Percentiles rank a stretch among this genome's conserved stretches.
Evolutionary conservation across 176 grass and related monocot genomes (phyloP).

Genomic region (Lolium perenne): DNA sequence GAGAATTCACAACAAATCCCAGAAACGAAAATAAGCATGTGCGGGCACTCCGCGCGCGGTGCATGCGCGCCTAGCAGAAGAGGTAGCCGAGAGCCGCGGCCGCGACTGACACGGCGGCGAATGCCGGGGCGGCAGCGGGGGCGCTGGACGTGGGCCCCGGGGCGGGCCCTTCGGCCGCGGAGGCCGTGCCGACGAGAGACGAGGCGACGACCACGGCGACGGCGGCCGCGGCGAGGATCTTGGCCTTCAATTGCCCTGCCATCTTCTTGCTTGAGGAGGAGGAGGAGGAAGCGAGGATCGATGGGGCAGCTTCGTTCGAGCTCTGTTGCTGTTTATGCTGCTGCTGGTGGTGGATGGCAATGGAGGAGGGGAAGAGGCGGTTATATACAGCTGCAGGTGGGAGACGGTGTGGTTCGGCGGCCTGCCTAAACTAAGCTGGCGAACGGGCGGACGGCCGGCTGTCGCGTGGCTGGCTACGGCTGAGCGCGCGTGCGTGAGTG

Average conservation of each 20-base stretch:
- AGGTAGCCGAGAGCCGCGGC: constrained; percentile 43
- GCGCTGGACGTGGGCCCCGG: constrained; percentile 27
- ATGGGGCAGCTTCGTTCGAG: neutral
- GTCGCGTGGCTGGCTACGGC: constrained; percentile 23
- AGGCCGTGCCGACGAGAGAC: constrained; percentile 33
- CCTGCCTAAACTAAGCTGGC: constrained; percentile 12
- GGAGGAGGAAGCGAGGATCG: neutral
- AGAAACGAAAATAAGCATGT: neutral
- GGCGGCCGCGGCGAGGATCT: constrained; percentile 40
- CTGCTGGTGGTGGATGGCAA: neutral
- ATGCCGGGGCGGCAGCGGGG: constrained; percentile 8
- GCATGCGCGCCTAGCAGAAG: constrained; percentile 40
- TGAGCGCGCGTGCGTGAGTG: neutral
- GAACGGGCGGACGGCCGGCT: constrained; percentile 27
- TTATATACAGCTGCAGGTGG: constrained; percentile 19
- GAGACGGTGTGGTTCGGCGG: neutral
- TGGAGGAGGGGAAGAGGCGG: neutral
- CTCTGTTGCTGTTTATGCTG: neutral
- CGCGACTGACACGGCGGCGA: constrained; percentile 25
- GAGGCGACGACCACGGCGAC: constrained; percentile 38
- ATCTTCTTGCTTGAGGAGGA: constrained; percentile 13
- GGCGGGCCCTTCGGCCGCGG: constrained; percentile 42
- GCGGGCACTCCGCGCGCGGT: neutral
- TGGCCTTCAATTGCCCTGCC: constrained; percentile 50
- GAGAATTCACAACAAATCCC: neutral